Evolutionary conservation across 2,329 filamentous ascomycete genomes (phyloP).

Genomic region (Neurospora crassa): DNA sequence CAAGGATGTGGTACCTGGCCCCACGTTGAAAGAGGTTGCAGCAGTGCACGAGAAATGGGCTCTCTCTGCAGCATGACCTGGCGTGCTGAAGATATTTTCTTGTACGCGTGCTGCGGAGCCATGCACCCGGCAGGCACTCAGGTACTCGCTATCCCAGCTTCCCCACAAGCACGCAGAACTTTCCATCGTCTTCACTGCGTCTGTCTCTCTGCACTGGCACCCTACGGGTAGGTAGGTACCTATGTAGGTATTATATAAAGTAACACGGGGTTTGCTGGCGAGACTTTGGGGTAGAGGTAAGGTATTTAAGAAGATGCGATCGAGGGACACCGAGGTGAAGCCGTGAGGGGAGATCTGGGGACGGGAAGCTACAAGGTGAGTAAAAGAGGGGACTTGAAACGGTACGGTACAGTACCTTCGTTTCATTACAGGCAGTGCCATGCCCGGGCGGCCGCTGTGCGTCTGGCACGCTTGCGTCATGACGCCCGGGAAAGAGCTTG

Average conservation of each 20-base stretch:
- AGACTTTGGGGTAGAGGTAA: not conserved
- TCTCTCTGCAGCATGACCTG: not conserved
- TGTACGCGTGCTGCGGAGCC: not conserved
- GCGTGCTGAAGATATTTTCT: not conserved
- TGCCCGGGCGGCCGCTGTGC: not conserved
- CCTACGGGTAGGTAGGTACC: not conserved
- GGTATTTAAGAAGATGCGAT: not conserved
- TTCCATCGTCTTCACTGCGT: not conserved
- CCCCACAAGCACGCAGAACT: not conserved
- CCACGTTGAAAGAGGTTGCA: not conserved
- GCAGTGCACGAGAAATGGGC: constrained; percentile 2
- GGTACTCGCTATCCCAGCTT: not conserved
- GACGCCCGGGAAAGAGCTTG: not conserved
- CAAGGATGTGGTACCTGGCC: constrained; percentile 8
- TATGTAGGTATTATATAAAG: not conserved
- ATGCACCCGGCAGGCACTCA: not conserved
- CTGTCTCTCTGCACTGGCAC: not conserved
- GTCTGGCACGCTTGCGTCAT: not conserved
- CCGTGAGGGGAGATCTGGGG: not conserved
- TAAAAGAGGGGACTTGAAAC: not conserved
- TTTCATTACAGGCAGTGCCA: not conserved
- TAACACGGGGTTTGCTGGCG: not conserved
- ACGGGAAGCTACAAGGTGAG: not conserved
- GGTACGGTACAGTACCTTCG: too few relatives aligned
- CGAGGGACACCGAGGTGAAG: not conserved